Evolutionary conservation across 257 asterid genomes (phyloP).

Genomic region (Paraleonurus japonicus): DNA sequence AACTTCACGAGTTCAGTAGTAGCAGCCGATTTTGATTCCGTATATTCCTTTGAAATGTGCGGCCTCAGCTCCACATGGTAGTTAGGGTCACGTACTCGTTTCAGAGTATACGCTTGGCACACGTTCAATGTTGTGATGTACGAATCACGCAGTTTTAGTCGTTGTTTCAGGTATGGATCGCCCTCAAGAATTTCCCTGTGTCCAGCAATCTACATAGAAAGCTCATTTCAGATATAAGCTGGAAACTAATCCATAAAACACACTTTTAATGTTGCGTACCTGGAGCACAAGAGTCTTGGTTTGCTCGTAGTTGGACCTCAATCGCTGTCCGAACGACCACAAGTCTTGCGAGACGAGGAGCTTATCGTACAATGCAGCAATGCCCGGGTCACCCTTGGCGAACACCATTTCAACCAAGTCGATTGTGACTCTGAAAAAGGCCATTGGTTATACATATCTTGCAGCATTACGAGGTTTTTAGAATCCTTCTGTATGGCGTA

Average conservation of each 20-base stretch:
- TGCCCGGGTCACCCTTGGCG: conserved; percentile 70
- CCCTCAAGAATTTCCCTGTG: conserved; percentile 64
- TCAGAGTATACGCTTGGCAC: conserved; percentile 58
- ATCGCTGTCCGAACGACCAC: conserved; percentile 45
- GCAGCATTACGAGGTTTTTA: conserved; percentile 49
- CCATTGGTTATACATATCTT: conserved; percentile 63
- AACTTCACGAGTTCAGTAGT: conserved; percentile 45
- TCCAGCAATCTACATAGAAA: conserved; percentile 51
- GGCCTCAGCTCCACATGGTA: conserved; percentile 58
- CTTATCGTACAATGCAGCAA: conserved; percentile 54
- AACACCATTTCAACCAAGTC: conserved; percentile 66
- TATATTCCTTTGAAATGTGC: conserved; percentile 44
- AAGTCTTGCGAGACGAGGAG: conserved; percentile 55
- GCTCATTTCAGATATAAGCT: not conserved
- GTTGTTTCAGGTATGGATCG: conserved; percentile 59
- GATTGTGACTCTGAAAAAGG: conserved; percentile 67
- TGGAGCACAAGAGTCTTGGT: conserved; percentile 53
- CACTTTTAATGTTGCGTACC: no score
- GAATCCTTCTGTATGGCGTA: conserved; percentile 45
- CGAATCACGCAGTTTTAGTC: conserved; percentile 50
- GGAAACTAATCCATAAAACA: no score
- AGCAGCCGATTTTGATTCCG: conserved; percentile 47
- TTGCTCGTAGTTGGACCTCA: conserved; percentile 57
- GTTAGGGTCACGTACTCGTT: conserved; percentile 57
- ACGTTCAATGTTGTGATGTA: conserved; percentile 60